These are phyloP conservation scores for Asterophora lycoperdoides DNA, from an alignment of 768 basidiomycete species.

Conservation along the genomic window DNA sequence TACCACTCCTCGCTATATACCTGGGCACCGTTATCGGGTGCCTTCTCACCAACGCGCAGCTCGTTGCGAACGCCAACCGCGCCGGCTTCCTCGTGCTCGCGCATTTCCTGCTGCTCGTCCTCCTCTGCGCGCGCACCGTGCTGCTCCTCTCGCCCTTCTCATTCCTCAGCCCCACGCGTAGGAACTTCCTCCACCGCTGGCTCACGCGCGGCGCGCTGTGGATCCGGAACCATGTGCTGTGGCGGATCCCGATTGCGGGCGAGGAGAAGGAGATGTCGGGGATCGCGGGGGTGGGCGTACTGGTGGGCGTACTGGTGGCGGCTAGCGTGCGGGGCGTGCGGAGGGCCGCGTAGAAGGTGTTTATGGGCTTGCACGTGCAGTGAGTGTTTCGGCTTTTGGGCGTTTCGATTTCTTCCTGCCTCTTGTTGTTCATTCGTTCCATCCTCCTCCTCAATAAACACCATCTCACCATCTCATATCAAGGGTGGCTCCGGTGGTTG, in stretches of 20 bases:
- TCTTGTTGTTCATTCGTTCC: too few species aligned
- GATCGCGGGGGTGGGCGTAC: constrained; percentile 61
- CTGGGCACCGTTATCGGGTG: too few species aligned
- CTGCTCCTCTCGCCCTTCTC: constrained; percentile 55
- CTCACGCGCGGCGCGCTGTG: constrained; percentile 56
- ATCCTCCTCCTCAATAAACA: too few species aligned
- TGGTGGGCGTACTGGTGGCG: constrained; percentile 61
- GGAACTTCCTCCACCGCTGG: constrained; percentile 76
- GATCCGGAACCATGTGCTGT: constrained; percentile 68
- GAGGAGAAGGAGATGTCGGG: constrained; percentile 75
- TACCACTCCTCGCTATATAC: too few species aligned
- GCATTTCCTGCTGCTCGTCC: constrained; percentile 57
- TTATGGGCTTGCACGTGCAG: constrained; percentile 76
- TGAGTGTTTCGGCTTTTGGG: constrained; percentile 43
- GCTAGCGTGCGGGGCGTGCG: constrained; percentile 61
- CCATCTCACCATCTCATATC: too few species aligned
- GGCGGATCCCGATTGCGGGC: constrained; percentile 54
- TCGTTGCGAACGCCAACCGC: constrained; percentile 70
- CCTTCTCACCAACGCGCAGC: constrained; percentile 54
- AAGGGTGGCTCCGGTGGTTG: too few species aligned
- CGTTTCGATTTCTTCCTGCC: too few species aligned
- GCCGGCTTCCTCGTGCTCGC: constrained; percentile 60
- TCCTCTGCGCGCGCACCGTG: constrained; percentile 66
- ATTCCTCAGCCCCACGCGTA: constrained; percentile 59
- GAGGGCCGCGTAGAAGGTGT: constrained; percentile 57